Conservation (phyloP, 805 yeast species). For the Myxozyma udenii region DNA sequence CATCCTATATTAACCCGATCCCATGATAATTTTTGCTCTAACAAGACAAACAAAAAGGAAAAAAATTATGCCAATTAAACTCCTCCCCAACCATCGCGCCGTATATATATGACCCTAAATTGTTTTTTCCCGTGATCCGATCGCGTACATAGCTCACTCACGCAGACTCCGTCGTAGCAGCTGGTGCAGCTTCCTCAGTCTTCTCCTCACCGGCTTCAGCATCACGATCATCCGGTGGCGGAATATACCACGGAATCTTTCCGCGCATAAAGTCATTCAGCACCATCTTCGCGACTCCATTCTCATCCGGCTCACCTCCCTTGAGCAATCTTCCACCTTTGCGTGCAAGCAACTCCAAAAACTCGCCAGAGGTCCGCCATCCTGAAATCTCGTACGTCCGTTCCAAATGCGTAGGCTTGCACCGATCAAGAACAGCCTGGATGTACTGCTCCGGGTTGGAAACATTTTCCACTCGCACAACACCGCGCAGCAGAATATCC, state of each 20-base stretch:
- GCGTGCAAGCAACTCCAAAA: constrained; percentile 85
- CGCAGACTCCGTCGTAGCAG: too few species aligned
- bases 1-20: too few species aligned
- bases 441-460: constrained; percentile 93
- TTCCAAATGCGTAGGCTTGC: constrained; percentile 86
- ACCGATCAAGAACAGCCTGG: constrained; percentile 77
- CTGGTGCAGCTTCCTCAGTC: background rate
- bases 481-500: constrained; percentile 92
- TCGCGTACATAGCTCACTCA: too few species aligned
- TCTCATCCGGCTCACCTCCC: constrained; percentile 98
- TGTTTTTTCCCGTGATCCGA: too few species aligned
- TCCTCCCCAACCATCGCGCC: too few species aligned
- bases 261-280: constrained; percentile 96
- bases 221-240: constrained; percentile 76
- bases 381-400: constrained; percentile 93
- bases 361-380: constrained; percentile 73
- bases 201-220: constrained; percentile 50
- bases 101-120: too few species aligned
- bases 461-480: constrained; percentile 97
- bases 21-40: too few species aligned
- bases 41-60: too few species aligned
- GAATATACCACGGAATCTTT: constrained; percentile 94
- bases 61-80: too few species aligned
- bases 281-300: constrained; percentile 84
- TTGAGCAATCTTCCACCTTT: constrained; percentile 88